These are phyloP conservation scores for Melampsora americana DNA, from an alignment of 1,284 basidiomycete species.

Conservation along the genomic window DNA sequence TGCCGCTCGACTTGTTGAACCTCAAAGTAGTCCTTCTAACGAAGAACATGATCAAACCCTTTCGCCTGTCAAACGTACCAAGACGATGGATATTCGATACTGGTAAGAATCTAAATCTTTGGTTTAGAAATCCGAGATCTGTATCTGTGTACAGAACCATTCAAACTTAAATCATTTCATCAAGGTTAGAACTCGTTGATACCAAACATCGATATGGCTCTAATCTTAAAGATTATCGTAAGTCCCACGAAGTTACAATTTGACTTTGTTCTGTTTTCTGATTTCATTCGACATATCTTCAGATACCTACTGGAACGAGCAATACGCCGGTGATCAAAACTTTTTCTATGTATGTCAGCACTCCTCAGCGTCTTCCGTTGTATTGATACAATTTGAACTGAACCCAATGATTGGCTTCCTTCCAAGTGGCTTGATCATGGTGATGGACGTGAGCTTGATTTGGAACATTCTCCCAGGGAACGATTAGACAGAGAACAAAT, in stretches of 20 bases:
- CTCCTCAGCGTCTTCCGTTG: not conserved
- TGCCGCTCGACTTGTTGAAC: conserved; percentile 47
- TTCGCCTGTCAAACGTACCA: conserved; percentile 21
- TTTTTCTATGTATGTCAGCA: conserved; percentile 65
- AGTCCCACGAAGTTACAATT: conserved; percentile 49
- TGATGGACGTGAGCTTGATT: conserved; percentile 64
- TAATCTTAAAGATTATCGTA: conserved; percentile 58
- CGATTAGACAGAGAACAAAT: conserved; percentile 66
- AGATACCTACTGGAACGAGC: conserved; percentile 63
- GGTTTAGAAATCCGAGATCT: not conserved
- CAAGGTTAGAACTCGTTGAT: conserved; percentile 63
- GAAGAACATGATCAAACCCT: not conserved
- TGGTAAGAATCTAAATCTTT: conserved; percentile 33
- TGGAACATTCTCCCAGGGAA: conserved; percentile 66
- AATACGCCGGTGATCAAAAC: conserved; percentile 64
- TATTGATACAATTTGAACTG: not conserved
- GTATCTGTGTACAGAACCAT: not conserved
- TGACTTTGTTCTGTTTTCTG: conserved; percentile 7
- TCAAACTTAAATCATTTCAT: conserved; percentile 51
- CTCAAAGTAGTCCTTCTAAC: conserved; percentile 3
- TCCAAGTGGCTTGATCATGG: conserved; percentile 67
- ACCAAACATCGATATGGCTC: conserved; percentile 70
- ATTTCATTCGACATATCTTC: not conserved
- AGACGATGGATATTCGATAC: conserved; percentile 48
- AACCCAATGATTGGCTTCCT: not conserved